Evolutionary conservation across 2,329 filamentous ascomycete genomes (phyloP).

Genomic region (Neofusicoccum umdonicola): DNA sequence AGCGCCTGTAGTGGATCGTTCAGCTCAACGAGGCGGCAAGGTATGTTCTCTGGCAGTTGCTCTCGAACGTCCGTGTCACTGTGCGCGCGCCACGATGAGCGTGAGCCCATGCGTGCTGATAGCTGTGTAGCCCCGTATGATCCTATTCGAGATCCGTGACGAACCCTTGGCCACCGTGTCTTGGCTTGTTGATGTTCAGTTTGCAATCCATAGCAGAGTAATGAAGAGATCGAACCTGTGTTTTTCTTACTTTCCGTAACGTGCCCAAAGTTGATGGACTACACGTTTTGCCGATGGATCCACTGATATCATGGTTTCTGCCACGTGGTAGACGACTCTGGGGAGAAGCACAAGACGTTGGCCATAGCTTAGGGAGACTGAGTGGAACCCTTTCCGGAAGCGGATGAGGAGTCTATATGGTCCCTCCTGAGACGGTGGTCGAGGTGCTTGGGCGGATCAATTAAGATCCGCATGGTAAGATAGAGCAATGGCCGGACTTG

Average conservation of each 20-base stretch:
- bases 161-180: neutral
- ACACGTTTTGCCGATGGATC: too few species aligned
- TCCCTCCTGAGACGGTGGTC: neutral
- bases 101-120: neutral
- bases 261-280: too few species aligned
- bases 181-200: neutral
- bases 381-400: too few species aligned
- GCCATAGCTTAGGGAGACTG: too few species aligned
- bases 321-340: too few species aligned
- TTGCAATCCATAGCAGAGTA: neutral
- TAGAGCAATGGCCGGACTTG: too few species aligned
- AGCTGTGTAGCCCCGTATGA: neutral
- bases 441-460: neutral
- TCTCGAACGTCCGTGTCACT: neutral
- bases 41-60: neutral
- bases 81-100: neutral
- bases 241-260: neutral
- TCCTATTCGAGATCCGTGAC: neutral
- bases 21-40: neutral
- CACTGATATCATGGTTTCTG: too few species aligned
- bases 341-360: too few species aligned
- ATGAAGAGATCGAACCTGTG: neutral
- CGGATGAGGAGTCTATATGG: neutral
- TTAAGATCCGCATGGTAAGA: neutral
- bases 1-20: too few species aligned